Percentiles rank a stretch among this genome's conserved stretches.
Conservation (phyloP, 148 eudicot species). For the Vaccinium myrtillus region DNA sequence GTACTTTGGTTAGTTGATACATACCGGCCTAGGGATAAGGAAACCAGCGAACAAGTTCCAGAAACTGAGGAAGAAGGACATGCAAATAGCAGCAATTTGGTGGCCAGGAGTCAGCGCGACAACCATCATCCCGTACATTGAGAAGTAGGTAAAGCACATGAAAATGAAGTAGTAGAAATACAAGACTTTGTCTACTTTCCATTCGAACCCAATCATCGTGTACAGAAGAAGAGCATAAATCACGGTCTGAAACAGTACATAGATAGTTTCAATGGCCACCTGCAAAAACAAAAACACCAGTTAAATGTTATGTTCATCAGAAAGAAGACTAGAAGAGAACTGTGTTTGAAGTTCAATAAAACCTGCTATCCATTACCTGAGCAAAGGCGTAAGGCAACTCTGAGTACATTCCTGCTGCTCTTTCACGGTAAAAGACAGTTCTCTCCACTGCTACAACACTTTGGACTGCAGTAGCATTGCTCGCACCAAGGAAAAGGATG, state of each 20-base stretch:
- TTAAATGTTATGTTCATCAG: background rate
- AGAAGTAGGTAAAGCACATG: slow-evolving; percentile 15
- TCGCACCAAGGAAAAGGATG: slow-evolving; percentile 12
- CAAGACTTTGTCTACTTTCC: slow-evolving; percentile 15
- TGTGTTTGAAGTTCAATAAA: background rate
- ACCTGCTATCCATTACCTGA: slow-evolving; percentile 6
- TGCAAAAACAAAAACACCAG: background rate
- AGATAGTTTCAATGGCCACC: slow-evolving; percentile 28
- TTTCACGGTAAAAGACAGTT: slow-evolving; percentile 19
- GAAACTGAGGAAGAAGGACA: slow-evolving; percentile 38
- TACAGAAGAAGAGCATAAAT: slow-evolving; percentile 20
- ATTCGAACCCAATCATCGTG: slow-evolving; percentile 26
- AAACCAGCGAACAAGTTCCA: slow-evolving; percentile 30
- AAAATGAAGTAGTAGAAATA: slow-evolving; percentile 26
- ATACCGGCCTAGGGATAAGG: slow-evolving; percentile 24
- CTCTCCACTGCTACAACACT: slow-evolving; percentile 16
- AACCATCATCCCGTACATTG: slow-evolving; percentile 21
- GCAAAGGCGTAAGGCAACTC: slow-evolving; percentile 16
- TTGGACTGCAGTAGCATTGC: slow-evolving; percentile 8
- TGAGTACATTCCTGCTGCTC: background rate
- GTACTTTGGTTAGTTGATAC: background rate
- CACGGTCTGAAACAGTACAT: slow-evolving; percentile 20
- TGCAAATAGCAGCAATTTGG: slow-evolving; percentile 24
- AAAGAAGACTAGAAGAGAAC: background rate
- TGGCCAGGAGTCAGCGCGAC: slow-evolving; percentile 23